A percentile compares a stretch with the other conserved stretches of the same genome.
phyloP scores from a whole-genome alignment of 2,329 filamentous ascomycete species.

The Knoxdaviesia proteae region DNA sequence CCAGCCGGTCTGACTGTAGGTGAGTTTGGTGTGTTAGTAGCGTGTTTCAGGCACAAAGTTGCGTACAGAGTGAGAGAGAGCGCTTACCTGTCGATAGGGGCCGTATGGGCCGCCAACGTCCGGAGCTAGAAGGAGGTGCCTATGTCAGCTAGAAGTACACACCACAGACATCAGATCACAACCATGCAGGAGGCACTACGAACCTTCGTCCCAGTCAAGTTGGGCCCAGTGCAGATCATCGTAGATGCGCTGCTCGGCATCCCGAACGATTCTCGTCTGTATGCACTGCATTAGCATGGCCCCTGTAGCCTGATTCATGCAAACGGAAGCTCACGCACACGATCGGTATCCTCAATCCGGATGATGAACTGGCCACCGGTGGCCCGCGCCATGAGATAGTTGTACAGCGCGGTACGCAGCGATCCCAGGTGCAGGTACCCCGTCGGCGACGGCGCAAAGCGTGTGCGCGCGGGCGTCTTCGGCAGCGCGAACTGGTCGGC shows the following conservation, averaged over 20 bases:
- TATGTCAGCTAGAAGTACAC: conserved; percentile 3
- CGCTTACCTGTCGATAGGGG: conserved; percentile 59
- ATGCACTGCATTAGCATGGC: not conserved
- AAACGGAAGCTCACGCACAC: conserved; percentile 27
- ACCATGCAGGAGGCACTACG: conserved; percentile 1
- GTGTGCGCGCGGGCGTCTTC: conserved; percentile 30
- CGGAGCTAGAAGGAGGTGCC: conserved; percentile 33
- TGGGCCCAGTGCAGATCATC: conserved; percentile 77
- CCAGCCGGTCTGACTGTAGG: conserved; percentile 53
- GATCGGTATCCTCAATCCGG: conserved; percentile 87
- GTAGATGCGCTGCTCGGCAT: conserved; percentile 58
- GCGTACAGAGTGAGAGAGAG: conserved; percentile 2
- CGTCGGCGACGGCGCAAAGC: conserved; percentile 90
- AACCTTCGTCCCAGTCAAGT: conserved; percentile 80
- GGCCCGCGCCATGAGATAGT: conserved; percentile 71
- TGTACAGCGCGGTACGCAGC: conserved; percentile 82
- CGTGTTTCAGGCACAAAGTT: not conserved
- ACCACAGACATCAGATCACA: not conserved
- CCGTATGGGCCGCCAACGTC: conserved; percentile 61
- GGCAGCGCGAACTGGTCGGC: conserved; percentile 18
- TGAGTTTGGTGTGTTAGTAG: not conserved
- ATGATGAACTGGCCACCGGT: conserved; percentile 82
- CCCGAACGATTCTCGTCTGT: conserved; percentile 60
- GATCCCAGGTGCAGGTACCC: conserved; percentile 87
- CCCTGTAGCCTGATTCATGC: conserved; percentile 1